phyloP scores from a whole-genome alignment of 169 alveolate species.

The Amoebophrya sp. region DNA sequence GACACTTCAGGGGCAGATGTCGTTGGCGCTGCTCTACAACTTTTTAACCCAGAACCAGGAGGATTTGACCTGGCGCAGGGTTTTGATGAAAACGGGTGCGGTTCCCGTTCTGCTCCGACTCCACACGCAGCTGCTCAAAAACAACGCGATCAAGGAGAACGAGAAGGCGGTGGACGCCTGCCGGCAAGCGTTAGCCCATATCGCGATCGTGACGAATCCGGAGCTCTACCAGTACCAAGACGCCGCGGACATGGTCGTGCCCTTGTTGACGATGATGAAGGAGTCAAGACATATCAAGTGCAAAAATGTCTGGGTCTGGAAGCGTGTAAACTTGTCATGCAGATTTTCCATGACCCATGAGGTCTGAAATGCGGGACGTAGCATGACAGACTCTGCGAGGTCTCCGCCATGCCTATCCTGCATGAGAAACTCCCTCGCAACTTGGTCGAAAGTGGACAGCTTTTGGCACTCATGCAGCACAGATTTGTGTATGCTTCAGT shows the following conservation, averaged over 20 bases:
- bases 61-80: background rate
- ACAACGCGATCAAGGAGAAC: background rate
- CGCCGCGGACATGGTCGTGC: background rate
- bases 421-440: too few species aligned
- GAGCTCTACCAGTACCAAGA: background rate
- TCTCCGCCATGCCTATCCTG: too few species aligned
- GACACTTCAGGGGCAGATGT: background rate
- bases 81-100: background rate
- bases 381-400: too few species aligned
- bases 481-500: too few species aligned
- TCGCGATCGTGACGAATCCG: background rate
- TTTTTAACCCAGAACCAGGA: background rate
- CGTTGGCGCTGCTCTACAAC: background rate
- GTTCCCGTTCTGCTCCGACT: background rate
- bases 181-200: background rate
- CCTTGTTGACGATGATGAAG: background rate
- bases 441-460: too few species aligned
- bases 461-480: too few species aligned
- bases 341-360: too few species aligned
- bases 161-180: conserved; percentile 8
- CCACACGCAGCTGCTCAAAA: background rate
- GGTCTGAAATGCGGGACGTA: too few species aligned
- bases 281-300: too few species aligned
- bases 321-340: too few species aligned
- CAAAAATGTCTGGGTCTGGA: too few species aligned